A percentile compares a stretch with the other conserved stretches of the same genome.
phyloP scores from a whole-genome alignment of 2,329 filamentous ascomycete species.

The Penicillium sp. region DNA sequence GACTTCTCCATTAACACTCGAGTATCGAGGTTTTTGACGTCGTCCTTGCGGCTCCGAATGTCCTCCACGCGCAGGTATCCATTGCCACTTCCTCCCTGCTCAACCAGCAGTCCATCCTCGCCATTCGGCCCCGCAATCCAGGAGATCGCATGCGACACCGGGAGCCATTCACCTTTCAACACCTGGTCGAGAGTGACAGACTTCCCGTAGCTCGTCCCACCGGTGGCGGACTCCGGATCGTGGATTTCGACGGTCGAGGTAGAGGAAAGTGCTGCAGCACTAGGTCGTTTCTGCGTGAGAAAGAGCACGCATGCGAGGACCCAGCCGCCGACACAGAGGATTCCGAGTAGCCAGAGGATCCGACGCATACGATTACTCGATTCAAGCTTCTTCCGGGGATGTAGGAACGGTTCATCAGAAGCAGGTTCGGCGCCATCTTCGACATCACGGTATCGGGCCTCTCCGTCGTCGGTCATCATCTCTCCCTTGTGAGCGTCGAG shows the following conservation, averaged over 20 bases:
- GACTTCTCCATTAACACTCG: slow-evolving; percentile 70
- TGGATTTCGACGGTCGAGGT: slow-evolving; percentile 20
- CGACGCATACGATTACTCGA: slow-evolving; percentile 32
- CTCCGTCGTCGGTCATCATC: slow-evolving; percentile 6
- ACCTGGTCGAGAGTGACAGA: slow-evolving; percentile 44
- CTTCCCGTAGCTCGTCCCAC: slow-evolving; percentile 36
- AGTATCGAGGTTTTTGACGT: slow-evolving; percentile 47
- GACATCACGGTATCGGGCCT: slow-evolving; percentile 32
- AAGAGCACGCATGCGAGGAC: slow-evolving; percentile 44
- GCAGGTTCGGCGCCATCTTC: slow-evolving; percentile 31
- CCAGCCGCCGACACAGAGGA: slow-evolving; percentile 45
- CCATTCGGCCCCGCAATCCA: slow-evolving; percentile 48
- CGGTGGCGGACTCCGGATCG: slow-evolving; percentile 29
- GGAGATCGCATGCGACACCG: slow-evolving; percentile 40
- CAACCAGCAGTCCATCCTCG: slow-evolving; percentile 75
- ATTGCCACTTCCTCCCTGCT: slow-evolving; percentile 57
- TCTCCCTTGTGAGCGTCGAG: slow-evolving; percentile 26
- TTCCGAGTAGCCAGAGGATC: slow-evolving; percentile 39
- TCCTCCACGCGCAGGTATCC: slow-evolving; percentile 84
- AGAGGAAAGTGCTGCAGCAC: slow-evolving; percentile 28
- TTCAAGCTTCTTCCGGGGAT: slow-evolving; percentile 20
- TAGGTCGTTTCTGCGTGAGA: slow-evolving; percentile 34
- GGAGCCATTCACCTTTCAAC: slow-evolving; percentile 37
- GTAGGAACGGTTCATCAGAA: slow-evolving; percentile 25
- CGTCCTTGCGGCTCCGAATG: slow-evolving; percentile 57